phyloP scores from a whole-genome alignment of 2,329 filamentous ascomycete genomes.

The Claviceps pusilla region DNA sequence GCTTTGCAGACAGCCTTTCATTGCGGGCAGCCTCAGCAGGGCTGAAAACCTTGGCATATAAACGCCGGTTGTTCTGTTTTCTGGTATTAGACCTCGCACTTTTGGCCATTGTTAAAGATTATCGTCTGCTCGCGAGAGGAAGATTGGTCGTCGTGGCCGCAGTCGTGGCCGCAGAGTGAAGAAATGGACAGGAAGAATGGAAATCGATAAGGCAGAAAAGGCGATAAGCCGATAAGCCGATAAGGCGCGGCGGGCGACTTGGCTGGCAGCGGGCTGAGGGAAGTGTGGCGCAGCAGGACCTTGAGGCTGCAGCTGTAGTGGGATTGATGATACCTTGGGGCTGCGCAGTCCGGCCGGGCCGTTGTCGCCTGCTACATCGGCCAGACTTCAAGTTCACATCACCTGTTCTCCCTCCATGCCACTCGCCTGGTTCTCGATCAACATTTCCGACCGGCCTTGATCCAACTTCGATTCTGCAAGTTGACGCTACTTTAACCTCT shows the following conservation, averaged over 20 bases:
- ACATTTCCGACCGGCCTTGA: not conserved
- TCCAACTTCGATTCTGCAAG: not conserved
- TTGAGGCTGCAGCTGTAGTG: not conserved
- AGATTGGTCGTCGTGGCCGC: not conserved
- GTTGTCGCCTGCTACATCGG: not conserved
- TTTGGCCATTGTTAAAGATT: conserved; percentile 58
- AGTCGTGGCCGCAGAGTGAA: not conserved
- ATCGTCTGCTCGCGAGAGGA: not conserved
- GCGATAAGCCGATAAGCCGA: no score
- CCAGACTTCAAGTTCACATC: not conserved
- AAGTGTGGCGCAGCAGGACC: not conserved
- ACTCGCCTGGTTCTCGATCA: not conserved
- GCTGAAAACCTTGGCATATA: conserved; percentile 71
- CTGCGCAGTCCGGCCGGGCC: not conserved
- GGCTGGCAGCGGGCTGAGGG: not conserved
- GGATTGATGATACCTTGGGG: not conserved
- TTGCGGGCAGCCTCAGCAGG: conserved; percentile 66
- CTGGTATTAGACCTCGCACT: conserved; percentile 61
- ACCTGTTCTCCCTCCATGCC: not conserved
- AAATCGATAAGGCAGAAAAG: not conserved
- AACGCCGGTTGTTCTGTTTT: conserved; percentile 69
- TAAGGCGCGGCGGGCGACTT: not conserved
- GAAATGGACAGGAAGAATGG: not conserved
- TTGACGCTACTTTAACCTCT: not conserved
- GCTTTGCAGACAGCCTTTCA: conserved; percentile 71